Conservation (phyloP, 2,329 filamentous ascomycete genomes). For the Pyricularia sp. region DNA sequence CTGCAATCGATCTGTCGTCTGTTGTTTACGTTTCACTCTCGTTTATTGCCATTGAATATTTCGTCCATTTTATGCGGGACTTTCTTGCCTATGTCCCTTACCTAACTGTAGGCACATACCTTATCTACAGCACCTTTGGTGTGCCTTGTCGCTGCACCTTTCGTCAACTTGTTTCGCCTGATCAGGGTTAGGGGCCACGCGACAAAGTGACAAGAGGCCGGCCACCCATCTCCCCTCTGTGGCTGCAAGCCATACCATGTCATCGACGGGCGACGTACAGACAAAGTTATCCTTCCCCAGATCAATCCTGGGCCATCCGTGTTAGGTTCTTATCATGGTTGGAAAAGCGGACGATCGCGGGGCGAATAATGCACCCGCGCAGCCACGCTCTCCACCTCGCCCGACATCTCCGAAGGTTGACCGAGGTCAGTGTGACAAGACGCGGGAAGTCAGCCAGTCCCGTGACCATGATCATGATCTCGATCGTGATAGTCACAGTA, state of each 20-base stretch:
- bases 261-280: background rate
- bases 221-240: background rate
- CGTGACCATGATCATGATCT: background rate
- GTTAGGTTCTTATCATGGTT: background rate
- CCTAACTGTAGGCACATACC: background rate
- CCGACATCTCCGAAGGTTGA: constrained; percentile 3
- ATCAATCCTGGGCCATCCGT: background rate
- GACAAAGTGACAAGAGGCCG: background rate
- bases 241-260: background rate
- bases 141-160: background rate
- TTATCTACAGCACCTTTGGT: background rate
- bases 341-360: background rate
- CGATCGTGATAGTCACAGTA: background rate
- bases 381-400: background rate
- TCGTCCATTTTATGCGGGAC: background rate
- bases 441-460: background rate
- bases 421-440: background rate
- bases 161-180: background rate
- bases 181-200: background rate
- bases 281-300: background rate
- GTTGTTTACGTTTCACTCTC: background rate
- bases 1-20: no score
- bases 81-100: background rate
- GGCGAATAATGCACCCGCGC: background rate
- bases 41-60: background rate